A percentile compares a stretch with the other conserved stretches of the same genome.
These are phyloP conservation scores for Cryphonectria japonica DNA, from an alignment of 2,329 filamentous ascomycete genomes.

Conservation along the genomic window DNA sequence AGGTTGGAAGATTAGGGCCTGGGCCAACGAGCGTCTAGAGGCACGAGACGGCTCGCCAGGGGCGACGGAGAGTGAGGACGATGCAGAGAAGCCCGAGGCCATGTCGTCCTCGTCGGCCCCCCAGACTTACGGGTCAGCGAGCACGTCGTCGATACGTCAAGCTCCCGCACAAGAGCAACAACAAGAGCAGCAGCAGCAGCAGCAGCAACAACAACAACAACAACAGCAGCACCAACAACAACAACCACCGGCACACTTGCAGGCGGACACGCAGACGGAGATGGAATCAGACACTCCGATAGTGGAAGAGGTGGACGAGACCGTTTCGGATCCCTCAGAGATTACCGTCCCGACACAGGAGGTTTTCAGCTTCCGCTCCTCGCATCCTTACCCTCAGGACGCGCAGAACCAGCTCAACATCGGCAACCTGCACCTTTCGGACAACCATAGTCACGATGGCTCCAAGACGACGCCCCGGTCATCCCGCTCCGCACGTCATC, in stretches of 20 bases:
- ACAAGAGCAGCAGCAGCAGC: background rate
- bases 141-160: constrained; percentile 42
- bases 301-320: constrained; percentile 24
- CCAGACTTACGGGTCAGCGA: constrained; percentile 55
- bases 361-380: constrained; percentile 71
- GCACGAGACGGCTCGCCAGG: constrained; percentile 58
- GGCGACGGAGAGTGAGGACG: constrained; percentile 56
- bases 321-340: constrained; percentile 36
- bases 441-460: constrained; percentile 48
- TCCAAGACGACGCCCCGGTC: constrained; percentile 36
- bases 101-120: constrained; percentile 54
- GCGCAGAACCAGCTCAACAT: constrained; percentile 57
- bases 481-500: constrained; percentile 25
- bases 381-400: constrained; percentile 61
- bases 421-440: constrained; percentile 63
- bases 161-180: background rate
- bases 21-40: constrained; percentile 72
- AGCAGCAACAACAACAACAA: constrained; percentile 18
- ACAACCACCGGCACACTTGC: constrained; percentile 33
- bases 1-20: constrained; percentile 64
- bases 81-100: constrained; percentile 65
- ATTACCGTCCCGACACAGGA: constrained; percentile 60
- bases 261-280: constrained; percentile 43
- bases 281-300: constrained; percentile 37
- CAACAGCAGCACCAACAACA: background rate